These are phyloP conservation scores for Aspergillus intermedius DNA, from an alignment of 2,329 filamentous ascomycete species.

Conservation along the genomic window DNA sequence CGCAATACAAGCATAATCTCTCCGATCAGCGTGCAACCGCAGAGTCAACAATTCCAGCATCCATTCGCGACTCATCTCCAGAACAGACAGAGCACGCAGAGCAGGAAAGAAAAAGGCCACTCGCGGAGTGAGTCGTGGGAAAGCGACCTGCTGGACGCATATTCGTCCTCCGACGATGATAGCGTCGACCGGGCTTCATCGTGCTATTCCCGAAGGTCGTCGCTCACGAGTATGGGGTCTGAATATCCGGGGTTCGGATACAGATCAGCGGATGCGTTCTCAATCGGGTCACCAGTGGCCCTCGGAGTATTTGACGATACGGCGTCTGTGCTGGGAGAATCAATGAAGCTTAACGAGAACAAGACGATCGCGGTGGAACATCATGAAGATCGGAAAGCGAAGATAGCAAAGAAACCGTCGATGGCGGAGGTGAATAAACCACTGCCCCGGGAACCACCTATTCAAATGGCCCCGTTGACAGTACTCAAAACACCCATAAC, in stretches of 20 bases:
- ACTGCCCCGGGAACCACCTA: constrained; percentile 32
- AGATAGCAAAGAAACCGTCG: constrained; percentile 8
- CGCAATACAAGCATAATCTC: too few relatives aligned
- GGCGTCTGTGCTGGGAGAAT: constrained; percentile 3
- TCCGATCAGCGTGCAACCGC: not conserved
- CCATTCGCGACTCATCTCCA: too few relatives aligned
- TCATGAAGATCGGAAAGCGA: constrained; percentile 2
- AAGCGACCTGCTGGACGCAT: too few relatives aligned
- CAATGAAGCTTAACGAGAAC: constrained; percentile 7
- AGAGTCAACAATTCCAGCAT: not conserved
- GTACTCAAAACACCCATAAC: constrained; percentile 3
- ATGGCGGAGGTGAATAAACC: constrained; percentile 32
- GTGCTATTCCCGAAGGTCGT: constrained; percentile 30
- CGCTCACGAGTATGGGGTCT: constrained; percentile 27
- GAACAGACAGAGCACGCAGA: too few relatives aligned
- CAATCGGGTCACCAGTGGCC: constrained; percentile 17
- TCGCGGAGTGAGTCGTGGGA: not conserved
- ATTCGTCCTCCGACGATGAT: constrained; percentile 20
- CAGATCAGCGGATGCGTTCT: constrained; percentile 18
- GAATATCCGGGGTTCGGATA: constrained; percentile 14
- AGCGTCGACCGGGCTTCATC: constrained; percentile 27
- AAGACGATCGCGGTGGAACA: constrained; percentile 7
- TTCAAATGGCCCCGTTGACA: constrained; percentile 22
- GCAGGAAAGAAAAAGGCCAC: not conserved
- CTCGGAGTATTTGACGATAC: constrained; percentile 31